Conservation (phyloP, 768 basidiomycete species). For the Boletales sp. region DNA sequence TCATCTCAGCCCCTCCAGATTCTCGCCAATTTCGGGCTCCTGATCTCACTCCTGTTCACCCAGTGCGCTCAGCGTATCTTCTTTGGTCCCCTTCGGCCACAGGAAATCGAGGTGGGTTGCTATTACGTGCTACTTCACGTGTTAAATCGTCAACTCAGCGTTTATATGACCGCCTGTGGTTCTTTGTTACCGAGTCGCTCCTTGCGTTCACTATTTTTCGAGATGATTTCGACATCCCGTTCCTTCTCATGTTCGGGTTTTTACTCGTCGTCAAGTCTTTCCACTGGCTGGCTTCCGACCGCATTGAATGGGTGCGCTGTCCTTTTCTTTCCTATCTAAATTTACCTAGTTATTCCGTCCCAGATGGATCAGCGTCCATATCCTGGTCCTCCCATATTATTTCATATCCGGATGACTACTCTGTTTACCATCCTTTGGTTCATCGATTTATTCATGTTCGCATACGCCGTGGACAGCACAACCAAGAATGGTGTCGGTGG, state of each 20-base stretch:
- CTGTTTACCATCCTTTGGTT: constrained; percentile 74
- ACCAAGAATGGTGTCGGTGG: constrained; percentile 77
- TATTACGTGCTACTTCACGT: not conserved
- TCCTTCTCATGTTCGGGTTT: constrained; percentile 92
- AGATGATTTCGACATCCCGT: constrained; percentile 90
- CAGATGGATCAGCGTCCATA: constrained; percentile 98
- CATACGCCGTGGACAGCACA: constrained; percentile 78
- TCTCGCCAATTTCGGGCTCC: constrained; percentile 85
- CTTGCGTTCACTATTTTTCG: constrained; percentile 97
- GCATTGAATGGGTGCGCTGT: constrained; percentile 89
- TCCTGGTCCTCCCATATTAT: constrained; percentile 76
- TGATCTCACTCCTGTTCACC: constrained; percentile 71
- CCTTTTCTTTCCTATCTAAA: not conserved
- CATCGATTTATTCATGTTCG: constrained; percentile 74
- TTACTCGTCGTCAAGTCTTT: constrained; percentile 95
- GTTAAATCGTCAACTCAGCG: constrained; percentile 51
- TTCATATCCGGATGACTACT: constrained; percentile 78
- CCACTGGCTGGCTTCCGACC: constrained; percentile 94
- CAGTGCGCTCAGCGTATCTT: constrained; percentile 82
- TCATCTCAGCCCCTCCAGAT: constrained; percentile 47
- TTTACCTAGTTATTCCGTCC: not conserved
- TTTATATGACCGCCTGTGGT: constrained; percentile 94
- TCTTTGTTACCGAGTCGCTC: constrained; percentile 94
- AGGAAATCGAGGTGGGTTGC: constrained; percentile 82
- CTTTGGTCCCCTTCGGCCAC: constrained; percentile 83